These are phyloP conservation scores for Solanum corneliomulleri DNA, from an alignment of 257 asterid genomes.

Conservation along the genomic window DNA sequence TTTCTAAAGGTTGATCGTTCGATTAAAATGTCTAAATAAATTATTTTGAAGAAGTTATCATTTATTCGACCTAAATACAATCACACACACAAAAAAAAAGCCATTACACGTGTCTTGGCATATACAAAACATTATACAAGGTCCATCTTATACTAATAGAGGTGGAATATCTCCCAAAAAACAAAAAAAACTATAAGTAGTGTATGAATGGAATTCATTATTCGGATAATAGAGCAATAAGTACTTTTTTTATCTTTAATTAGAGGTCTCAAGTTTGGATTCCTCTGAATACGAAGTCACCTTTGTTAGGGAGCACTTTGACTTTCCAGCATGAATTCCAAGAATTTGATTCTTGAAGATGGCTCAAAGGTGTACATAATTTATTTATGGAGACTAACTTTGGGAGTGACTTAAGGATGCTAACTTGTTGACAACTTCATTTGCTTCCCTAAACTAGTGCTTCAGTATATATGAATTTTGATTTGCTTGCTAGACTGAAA, in stretches of 20 bases:
- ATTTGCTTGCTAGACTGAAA: background rate
- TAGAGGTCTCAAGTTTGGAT: too few relatives aligned
- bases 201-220: too few relatives aligned
- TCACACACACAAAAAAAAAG: too few relatives aligned
- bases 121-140: background rate
- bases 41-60: background rate
- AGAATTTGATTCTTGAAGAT: background rate
- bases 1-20: too few relatives aligned
- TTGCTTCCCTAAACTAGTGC: background rate
- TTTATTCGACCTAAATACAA: background rate
- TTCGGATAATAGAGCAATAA: too few relatives aligned
- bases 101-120: background rate
- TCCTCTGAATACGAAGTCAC: rapidly evolving
- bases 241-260: too few relatives aligned
- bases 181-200: too few relatives aligned
- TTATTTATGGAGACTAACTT: background rate
- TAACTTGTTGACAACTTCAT: background rate
- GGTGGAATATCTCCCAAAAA: too few relatives aligned
- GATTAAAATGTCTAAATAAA: too few relatives aligned
- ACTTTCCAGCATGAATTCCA: rapidly evolving
- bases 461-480: background rate
- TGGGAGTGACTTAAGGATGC: background rate
- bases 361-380: background rate
- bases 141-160: background rate
- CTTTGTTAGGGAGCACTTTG: too few relatives aligned